Evolutionary conservation across 2,329 filamentous ascomycete species (phyloP), one percentile per base, ranked within the genome.

Genomic region (Xylariaceae sp.): DNA sequence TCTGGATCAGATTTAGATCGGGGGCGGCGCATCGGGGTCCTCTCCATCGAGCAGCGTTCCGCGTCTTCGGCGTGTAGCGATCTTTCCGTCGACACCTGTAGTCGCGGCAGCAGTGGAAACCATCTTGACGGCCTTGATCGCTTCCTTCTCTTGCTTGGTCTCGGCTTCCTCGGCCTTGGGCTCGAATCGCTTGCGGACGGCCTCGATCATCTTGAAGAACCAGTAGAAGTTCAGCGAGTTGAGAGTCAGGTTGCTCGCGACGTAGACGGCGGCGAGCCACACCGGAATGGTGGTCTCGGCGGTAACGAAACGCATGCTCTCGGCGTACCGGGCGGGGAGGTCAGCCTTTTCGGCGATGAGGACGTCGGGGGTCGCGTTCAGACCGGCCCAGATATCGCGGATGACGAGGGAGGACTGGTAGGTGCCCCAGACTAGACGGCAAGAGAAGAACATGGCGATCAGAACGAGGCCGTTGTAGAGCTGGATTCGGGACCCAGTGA

Each of bases 161-260:
- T 39, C 37, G 37, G 37, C 37, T 13, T 75, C 71, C 30, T 75
- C 56, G 15, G 47, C 69, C 3, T 67, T 68, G 44, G 87, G 74
- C 61, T 84, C 81, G 70, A 94, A 94, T 30, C 90, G 81, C 77
- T 89, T 92, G 61, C 86, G 80, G 10, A 94, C 84, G 7, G 90
- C 89, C 61, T 84, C 80, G 63, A 95, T 86, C 90, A 95, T 95
- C 81, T 90, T 91, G 69, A 85, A 80, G 72, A 93, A 94, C 90
- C 90, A 95, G 75, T 87, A 89, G 69, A 89, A 86, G 75, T 95
- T 95, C 55, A 95, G 77, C 10, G 82, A 79, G 70, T 92, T 93
- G 30, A 95, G 80, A 0, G 83, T 82, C 17, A 90, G 56, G 72
- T 94, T 94, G 69, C 84, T 86, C 8, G 79, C 79, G 5, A 92